These are phyloP conservation scores for Hymenoscyphus albidus DNA, from an alignment of 2,329 filamentous ascomycete genomes.

Conservation along the genomic window DNA sequence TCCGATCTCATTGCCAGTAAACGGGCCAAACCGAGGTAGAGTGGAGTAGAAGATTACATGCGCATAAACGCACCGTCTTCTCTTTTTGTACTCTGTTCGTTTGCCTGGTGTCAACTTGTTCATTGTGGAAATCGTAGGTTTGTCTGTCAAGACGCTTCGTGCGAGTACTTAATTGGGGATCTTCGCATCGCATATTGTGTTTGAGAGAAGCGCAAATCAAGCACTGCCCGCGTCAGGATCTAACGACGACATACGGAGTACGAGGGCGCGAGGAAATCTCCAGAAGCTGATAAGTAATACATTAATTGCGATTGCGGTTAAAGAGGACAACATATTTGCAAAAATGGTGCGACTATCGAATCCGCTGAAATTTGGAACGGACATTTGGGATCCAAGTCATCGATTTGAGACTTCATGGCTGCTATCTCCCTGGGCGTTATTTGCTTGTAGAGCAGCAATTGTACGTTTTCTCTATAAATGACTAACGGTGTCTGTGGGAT, in stretches of 20 bases:
- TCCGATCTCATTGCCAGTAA: neutral
- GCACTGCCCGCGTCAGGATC: neutral
- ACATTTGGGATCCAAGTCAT: constrained; percentile 43
- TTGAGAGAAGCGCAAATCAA: neutral
- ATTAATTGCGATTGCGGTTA: neutral
- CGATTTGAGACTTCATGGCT: constrained; percentile 81
- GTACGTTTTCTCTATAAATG: constrained; percentile 39
- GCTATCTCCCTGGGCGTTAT: constrained; percentile 61
- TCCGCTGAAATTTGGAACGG: constrained; percentile 23
- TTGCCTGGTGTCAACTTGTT: no score
- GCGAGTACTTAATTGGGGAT: neutral
- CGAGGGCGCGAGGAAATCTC: no score
- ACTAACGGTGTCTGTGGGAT: neutral
- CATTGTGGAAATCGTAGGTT: neutral
- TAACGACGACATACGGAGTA: no score
- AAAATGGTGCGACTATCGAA: constrained; percentile 6
- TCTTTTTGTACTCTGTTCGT: neutral
- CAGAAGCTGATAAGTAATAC: no score
- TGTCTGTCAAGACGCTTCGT: neutral
- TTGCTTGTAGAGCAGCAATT: constrained; percentile 52
- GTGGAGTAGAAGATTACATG: neutral
- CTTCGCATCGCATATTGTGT: neutral
- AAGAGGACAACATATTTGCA: neutral
- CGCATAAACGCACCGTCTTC: neutral
- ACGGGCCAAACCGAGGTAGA: neutral